Evolutionary conservation across 495 filamentous ascomycete genomes (phyloP), one percentile per base, ranked within the genome.

Genomic region (Penicillium antarcticum): DNA sequence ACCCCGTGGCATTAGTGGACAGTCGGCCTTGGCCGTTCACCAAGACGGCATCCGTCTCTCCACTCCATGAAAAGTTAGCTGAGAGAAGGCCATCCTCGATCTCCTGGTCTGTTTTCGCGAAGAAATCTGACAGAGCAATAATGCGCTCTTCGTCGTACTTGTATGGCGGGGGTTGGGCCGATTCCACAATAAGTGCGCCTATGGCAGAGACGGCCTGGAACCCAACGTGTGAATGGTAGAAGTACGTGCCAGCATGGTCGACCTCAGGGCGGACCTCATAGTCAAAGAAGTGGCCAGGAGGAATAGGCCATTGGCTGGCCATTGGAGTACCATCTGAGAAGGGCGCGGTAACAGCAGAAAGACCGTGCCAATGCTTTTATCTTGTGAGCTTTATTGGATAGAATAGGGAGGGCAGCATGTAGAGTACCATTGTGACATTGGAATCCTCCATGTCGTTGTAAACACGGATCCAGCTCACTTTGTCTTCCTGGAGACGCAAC

Each of bases 221-320:
- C 0, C 67, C 76, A 23, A 83, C 73, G 49, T 85, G 81, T 8
- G 78, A 82, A 56, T 85, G 80, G 48, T 83, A 85, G 58, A 79
- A 83, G 62, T 82, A 83, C 5, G 77, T 77, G 14, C 80, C 81
- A 8, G 80, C 74, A 44, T 79, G 70, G 7, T 72, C 74, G 5
- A 65, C 16, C 16, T 77, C 65, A 7, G 76, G 71, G 9, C 64
- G 61, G 17, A 83, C 68, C 57, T 85, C 79, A 58, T 85, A 84
- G 65, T 86, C 82, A 63, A 85, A 84, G 66, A 76, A 85, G 53
- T 80, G 72, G 13, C 69, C 8, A 9, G 80, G 79, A 4, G 79
- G 75, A 44, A 83, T 83, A 0, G 80, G 81, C 80, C 80, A 83
- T 47, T 84, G 79, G 9, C 70, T 62, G 6, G 71, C 79, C 45